Percentiles rank a stretch among this genome's conserved stretches.
These are phyloP conservation scores for Tuber calosporum DNA, from an alignment of 495 filamentous ascomycete genomes.

Conservation along the genomic window DNA sequence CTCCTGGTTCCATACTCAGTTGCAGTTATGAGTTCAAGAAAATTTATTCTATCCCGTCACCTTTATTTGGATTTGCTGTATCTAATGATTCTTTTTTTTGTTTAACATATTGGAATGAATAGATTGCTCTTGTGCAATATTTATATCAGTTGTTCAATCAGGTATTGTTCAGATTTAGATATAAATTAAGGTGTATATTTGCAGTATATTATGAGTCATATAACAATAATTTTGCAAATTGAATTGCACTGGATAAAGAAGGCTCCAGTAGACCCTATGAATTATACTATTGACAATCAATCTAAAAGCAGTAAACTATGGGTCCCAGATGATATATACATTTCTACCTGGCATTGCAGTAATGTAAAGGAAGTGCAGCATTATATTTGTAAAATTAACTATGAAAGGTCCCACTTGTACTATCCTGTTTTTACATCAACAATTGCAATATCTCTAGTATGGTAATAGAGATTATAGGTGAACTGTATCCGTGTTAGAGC, in stretches of 20 bases:
- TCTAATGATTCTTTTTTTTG: background rate
- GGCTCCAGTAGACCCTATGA: background rate
- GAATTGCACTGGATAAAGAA: background rate
- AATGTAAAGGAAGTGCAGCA: background rate
- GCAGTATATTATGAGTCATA: background rate
- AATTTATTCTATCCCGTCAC: background rate
- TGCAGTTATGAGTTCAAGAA: background rate
- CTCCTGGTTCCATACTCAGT: background rate
- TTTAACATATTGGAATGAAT: background rate
- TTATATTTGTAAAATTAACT: background rate
- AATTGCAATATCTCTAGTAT: background rate
- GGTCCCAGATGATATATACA: background rate
- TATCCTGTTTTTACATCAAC: background rate
- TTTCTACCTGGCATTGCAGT: background rate
- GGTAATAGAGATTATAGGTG: background rate
- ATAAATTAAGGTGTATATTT: background rate
- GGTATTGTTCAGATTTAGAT: background rate
- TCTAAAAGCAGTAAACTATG: background rate
- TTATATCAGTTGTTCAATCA: background rate
- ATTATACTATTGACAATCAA: background rate
- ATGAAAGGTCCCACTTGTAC: background rate
- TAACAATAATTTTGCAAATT: background rate
- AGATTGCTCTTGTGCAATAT: background rate
- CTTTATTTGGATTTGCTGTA: background rate
- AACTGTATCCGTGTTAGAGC: background rate